Evolutionary conservation across 2,329 filamentous ascomycete species (phyloP).

Genomic region (Mollisia scopiformis): DNA sequence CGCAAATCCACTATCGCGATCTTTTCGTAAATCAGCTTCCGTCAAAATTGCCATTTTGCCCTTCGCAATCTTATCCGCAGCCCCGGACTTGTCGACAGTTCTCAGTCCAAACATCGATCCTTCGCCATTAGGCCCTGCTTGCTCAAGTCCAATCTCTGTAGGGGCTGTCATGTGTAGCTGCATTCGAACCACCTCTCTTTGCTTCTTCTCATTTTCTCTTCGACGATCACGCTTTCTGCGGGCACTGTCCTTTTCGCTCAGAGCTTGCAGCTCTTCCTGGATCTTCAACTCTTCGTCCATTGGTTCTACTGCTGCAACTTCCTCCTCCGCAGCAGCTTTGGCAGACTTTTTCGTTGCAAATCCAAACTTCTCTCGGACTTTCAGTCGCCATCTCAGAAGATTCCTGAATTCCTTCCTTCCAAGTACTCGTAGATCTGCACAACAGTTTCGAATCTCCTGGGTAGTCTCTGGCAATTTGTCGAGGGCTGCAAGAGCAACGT

Average conservation of each 20-base stretch:
- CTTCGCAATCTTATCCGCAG: conserved; percentile 68
- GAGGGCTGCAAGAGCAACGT: conserved; percentile 85
- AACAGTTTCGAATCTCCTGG: conserved; percentile 76
- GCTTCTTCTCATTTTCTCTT: conserved; percentile 90
- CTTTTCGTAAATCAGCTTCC: conserved; percentile 58
- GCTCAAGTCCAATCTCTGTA: conserved; percentile 94
- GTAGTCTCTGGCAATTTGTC: conserved; percentile 87
- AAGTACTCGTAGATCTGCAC: conserved; percentile 83
- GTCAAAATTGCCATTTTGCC: conserved; percentile 77
- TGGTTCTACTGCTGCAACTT: conserved; percentile 79
- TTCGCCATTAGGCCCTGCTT: conserved; percentile 75
- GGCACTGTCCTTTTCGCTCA: conserved; percentile 77
- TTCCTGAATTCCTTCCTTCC: conserved; percentile 94
- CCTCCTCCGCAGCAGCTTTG: conserved; percentile 51
- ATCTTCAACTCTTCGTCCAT: conserved; percentile 96
- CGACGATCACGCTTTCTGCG: conserved; percentile 83
- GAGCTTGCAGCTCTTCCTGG: conserved; percentile 80
- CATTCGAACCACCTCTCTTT: conserved; percentile 93
- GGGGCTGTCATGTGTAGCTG: conserved; percentile 97
- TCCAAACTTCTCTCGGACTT: conserved; percentile 88
- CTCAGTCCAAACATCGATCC: conserved; percentile 88
- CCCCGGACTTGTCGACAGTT: conserved; percentile 75
- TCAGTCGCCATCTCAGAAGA: conserved; percentile 86
- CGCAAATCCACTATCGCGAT: conserved; percentile 61
- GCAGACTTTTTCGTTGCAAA: conserved; percentile 69